Evolutionary conservation across 2,329 filamentous ascomycete species (phyloP).

Genomic region (Massarina eburnea): DNA sequence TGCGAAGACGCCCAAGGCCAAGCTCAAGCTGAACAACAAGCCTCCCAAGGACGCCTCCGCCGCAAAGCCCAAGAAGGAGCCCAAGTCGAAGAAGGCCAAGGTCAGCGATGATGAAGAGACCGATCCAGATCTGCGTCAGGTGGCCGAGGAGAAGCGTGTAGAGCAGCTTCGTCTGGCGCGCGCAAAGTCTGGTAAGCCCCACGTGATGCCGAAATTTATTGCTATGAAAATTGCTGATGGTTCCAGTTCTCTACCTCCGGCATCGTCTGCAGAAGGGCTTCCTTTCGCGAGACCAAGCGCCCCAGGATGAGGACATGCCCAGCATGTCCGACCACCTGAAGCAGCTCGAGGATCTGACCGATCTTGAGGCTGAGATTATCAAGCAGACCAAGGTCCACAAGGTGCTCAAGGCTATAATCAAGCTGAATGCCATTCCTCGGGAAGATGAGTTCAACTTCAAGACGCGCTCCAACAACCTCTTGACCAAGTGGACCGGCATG

Average conservation of each 20-base stretch:
- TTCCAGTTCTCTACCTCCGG: slow-evolving; percentile 79
- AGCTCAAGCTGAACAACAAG: slow-evolving; percentile 49
- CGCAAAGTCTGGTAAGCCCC: slow-evolving; percentile 56
- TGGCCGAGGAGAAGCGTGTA: slow-evolving; percentile 58
- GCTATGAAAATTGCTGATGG: slow-evolving; percentile 5
- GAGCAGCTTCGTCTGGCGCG: slow-evolving; percentile 59
- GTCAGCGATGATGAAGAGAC: slow-evolving; percentile 57
- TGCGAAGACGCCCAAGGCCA: slow-evolving; percentile 54
- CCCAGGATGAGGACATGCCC: slow-evolving; percentile 84
- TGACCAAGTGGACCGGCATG: slow-evolving; percentile 88
- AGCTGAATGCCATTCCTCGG: slow-evolving; percentile 73
- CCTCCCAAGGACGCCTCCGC: slow-evolving; percentile 42
- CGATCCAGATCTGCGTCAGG: slow-evolving; percentile 53
- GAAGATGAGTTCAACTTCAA: slow-evolving; percentile 92
- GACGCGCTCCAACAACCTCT: slow-evolving; percentile 72
- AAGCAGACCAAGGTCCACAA: slow-evolving; percentile 97
- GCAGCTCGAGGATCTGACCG: slow-evolving; percentile 77
- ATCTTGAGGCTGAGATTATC: slow-evolving; percentile 88
- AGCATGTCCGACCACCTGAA: slow-evolving; percentile 74
- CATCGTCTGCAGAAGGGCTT: slow-evolving; percentile 96
- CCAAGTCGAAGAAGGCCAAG: slow-evolving; percentile 57
- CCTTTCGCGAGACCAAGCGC: slow-evolving; percentile 77
- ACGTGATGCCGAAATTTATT: not conserved
- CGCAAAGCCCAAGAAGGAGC: slow-evolving; percentile 62
- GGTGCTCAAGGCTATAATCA: slow-evolving; percentile 91